Evolutionary conservation across 495 filamentous ascomycete species (phyloP), one percentile per base, ranked within the genome.

Genomic region (Aeminium ludgeri): DNA sequence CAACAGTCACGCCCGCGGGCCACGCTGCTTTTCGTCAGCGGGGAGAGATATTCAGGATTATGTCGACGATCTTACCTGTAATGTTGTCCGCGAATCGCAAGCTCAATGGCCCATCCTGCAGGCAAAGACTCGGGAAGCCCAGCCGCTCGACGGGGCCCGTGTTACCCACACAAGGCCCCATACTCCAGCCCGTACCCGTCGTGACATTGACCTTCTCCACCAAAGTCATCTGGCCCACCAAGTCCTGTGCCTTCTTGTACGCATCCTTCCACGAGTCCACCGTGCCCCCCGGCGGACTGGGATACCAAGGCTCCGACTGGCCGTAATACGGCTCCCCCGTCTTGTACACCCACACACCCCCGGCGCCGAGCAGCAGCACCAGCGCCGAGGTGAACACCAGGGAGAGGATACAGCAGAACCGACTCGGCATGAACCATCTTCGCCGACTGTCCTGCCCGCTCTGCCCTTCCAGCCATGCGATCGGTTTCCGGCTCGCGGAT

Each of bases 191-290:
- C 0, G 75, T 86, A 0, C 87, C 87, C 0, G 86, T 93, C 0
- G 89, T 95, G 48, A 95, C 67, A 57, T 95, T 95, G 40, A 97
- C 81, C 57, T 95, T 97, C 55, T 94, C 87, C 20, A 78, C 64
- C 29, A 97, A 59, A 8, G 73, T 83, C 87, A 97, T 93, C 55
- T 70, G 67, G 38, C 62, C 55, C 0, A 95, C 89, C 62, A 97
- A 57, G 42, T 65, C 67, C 32, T 76, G 72, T 0, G 89, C 89
- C 56, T 91, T 92, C 19, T 61, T 57, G 56, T 94, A 97, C 46
- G 77, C 81, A 30, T 76, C 73, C 15, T 70, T 68, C 89, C 89
- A 97, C 25, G 53, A 55, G 38, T 61, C 47, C 3, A 74, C 65
- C 0, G 74, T 83, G n/a, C 89, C 89, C 25, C 89, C 89, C 30